Evolutionary conservation across 2,329 filamentous ascomycete genomes (phyloP), one percentile per base, ranked within the genome.

Genomic region (Pseudonectria foliicola): DNA sequence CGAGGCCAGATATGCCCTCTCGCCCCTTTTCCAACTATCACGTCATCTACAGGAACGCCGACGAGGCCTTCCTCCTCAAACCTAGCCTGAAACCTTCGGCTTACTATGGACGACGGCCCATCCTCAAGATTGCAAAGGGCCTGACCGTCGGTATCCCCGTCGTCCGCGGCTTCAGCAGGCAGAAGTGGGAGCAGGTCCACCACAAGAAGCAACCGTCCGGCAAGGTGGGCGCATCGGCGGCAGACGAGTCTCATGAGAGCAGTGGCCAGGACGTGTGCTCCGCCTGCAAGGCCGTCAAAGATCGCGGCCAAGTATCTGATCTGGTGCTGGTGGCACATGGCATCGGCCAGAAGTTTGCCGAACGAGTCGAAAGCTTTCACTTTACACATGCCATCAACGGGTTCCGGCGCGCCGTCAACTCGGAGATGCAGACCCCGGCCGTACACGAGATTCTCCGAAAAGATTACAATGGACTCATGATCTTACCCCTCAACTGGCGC

Each of bases 321-420:
- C 68, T 98, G 7, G 76, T 96, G 2, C 70, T 98, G 4, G 86
- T 96, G 8, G 85, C 92, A 28, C 92, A 98, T 53, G 92, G 92
- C 2, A 96, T 98, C 44, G 92, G 92, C 0, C 92, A 98, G 58
- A 96, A 98, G 57, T 73, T 96, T 32, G 93, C 89, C 0, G 88
- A 98, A 56, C 74, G 89, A 10, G 86, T 96, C 41, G 90, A 96
- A 59, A 95, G 87, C 49, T 98, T 89, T 51, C 87, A 96, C 58
- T 98, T 98, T 52, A 98, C 92, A 0, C 90, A 96, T 57, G 85
- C 88, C 5, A 90, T 96, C 56, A 96, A 95, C 53, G 77, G 81
- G 0, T 92, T 98, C 48, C 79, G 92, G 10, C 75, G 89, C 39
- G 80, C 86, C 13, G 75, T 96, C 37, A 95, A 95, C 46, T 68